phyloP scores from a whole-genome alignment of 148 eudicot genomes.

The Linanthus parryae region DNA sequence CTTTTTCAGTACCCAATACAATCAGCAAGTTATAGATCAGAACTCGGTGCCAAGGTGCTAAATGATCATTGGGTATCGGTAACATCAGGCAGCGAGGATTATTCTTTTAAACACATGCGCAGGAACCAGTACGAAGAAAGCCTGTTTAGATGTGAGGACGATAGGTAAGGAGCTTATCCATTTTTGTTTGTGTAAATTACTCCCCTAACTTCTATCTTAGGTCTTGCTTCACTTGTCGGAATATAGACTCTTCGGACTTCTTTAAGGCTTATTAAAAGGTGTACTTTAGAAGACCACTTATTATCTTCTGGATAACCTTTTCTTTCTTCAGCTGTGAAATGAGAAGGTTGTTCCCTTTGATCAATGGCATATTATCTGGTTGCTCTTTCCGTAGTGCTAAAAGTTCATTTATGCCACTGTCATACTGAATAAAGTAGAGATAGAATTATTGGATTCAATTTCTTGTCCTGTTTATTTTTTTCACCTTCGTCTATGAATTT shows the following conservation, averaged over 20 bases:
- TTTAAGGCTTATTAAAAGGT: no score
- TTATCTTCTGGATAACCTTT: no score
- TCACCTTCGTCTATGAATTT: not conserved
- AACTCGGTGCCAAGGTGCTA: slow-evolving; percentile 75
- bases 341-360: no score
- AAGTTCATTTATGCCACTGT: no score
- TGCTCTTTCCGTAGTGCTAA: no score
- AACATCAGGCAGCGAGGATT: slow-evolving; percentile 98
- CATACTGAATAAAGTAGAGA: no score
- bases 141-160: slow-evolving; percentile 98
- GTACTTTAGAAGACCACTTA: no score
- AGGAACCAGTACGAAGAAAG: slow-evolving; percentile 98
- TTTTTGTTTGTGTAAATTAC: not conserved
- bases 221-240: not conserved
- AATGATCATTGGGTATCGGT: slow-evolving; percentile 99
- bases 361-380: no score
- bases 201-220: not conserved
- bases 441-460: no score
- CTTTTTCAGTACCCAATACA: slow-evolving; percentile 80
- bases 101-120: slow-evolving; percentile 99
- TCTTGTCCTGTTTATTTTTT: not conserved
- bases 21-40: slow-evolving; percentile 86
- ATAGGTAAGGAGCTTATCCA: slow-evolving; percentile 44
- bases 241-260: no score
- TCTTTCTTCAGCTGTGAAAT: no score